phyloP scores from a whole-genome alignment of 495 filamentous ascomycete species.

The Penicillium waksmanii region DNA sequence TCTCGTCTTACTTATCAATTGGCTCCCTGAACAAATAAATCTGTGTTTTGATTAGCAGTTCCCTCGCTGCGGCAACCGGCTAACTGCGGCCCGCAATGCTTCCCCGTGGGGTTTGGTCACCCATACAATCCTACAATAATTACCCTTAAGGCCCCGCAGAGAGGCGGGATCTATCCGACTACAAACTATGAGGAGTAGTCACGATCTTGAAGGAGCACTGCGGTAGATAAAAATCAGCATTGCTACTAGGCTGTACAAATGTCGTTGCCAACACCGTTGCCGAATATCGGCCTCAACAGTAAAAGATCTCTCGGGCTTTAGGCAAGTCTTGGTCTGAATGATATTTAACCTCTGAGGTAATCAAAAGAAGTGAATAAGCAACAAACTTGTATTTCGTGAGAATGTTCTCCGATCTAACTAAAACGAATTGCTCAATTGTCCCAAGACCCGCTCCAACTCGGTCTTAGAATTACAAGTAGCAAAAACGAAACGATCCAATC shows the following conservation, averaged over 20 bases:
- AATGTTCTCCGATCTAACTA: neutral
- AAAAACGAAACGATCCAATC: conserved; percentile 34
- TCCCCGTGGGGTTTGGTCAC: conserved; percentile 1
- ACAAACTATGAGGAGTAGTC: neutral
- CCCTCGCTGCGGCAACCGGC: conserved; percentile 4
- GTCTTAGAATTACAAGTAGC: conserved; percentile 21
- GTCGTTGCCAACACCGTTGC: too few relatives aligned
- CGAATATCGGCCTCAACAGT: neutral
- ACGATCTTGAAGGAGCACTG: neutral
- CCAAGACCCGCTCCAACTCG: conserved; percentile 11
- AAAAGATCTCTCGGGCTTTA: neutral
- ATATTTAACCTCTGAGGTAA: too few relatives aligned
- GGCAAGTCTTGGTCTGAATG: too few relatives aligned
- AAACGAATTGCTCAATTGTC: neutral
- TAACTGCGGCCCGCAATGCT: conserved; percentile 8
- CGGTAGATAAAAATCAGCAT: too few relatives aligned
- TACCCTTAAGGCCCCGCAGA: neutral
- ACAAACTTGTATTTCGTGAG: neutral
- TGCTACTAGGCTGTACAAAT: too few relatives aligned
- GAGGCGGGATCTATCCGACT: neutral
- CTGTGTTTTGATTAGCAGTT: neutral
- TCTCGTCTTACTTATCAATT: too few relatives aligned
- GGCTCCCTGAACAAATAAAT: too few relatives aligned
- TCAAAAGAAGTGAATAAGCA: too few relatives aligned
- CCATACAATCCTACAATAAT: neutral